Evolutionary conservation across 306 rosid species (phyloP).

Genomic region (Malus orientalis): DNA sequence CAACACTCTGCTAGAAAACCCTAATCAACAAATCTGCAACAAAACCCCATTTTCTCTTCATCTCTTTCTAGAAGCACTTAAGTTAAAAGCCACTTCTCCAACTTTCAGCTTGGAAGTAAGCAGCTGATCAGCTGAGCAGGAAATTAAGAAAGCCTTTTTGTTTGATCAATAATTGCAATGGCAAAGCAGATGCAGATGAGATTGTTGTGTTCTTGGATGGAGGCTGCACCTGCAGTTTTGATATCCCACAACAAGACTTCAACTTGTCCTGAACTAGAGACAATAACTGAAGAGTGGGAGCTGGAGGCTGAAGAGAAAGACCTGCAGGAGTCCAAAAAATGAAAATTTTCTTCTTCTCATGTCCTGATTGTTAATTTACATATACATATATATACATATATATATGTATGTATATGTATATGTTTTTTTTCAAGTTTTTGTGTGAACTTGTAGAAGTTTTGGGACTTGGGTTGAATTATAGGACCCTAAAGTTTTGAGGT

Average conservation of each 20-base stretch:
- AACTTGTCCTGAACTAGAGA: conserved; percentile 39
- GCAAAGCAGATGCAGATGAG: conserved; percentile 27
- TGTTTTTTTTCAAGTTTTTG: neutral
- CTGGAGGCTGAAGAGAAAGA: conserved; percentile 19
- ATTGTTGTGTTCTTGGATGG: conserved; percentile 31
- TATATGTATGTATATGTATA: neutral
- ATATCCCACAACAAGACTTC: conserved; percentile 31
- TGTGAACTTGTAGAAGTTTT: neutral
- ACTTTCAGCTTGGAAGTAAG: neutral
- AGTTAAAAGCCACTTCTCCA: neutral
- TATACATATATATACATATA: neutral
- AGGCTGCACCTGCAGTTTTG: conserved; percentile 44
- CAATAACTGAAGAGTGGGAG: conserved; percentile 46
- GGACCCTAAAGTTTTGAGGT: neutral
- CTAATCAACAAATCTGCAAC: neutral
- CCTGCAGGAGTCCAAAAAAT: neutral
- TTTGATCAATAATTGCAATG: conserved; percentile 20
- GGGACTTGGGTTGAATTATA: neutral
- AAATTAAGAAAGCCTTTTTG: neutral
- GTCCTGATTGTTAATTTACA: too few species aligned
- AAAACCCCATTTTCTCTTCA: neutral
- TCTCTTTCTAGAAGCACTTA: neutral
- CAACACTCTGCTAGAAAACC: neutral
- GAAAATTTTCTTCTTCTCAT: too few species aligned
- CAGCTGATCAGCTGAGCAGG: neutral